These are phyloP conservation scores for Graphiopsis chlorocephala DNA, from an alignment of 2,329 filamentous ascomycete species.

Conservation along the genomic window DNA sequence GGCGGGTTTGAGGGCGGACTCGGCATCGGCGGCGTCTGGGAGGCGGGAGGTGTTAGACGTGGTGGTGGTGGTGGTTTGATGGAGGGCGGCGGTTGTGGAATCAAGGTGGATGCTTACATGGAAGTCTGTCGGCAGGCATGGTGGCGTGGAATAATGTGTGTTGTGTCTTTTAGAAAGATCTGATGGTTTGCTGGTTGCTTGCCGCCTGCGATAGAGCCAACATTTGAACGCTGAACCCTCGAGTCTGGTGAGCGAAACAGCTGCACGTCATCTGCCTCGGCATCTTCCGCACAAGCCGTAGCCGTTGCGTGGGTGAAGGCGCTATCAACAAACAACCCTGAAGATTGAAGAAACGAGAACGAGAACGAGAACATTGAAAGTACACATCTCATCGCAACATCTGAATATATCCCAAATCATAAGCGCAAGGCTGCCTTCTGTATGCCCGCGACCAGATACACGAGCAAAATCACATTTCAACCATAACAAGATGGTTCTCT, in stretches of 20 bases:
- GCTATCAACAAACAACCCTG: constrained; percentile 4
- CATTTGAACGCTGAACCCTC: neutral
- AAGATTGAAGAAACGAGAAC: neutral
- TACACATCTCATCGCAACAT: constrained; percentile 4
- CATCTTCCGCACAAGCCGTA: neutral
- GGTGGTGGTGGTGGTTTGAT: neutral
- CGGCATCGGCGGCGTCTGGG: constrained; percentile 92
- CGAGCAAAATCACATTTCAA: neutral
- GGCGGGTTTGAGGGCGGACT: constrained; percentile 86
- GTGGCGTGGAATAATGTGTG: constrained; percentile 6
- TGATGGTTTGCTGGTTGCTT: constrained; percentile 5
- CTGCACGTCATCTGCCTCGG: constrained; percentile 9
- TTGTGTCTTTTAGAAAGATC: constrained; percentile 1
- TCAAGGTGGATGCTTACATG: neutral
- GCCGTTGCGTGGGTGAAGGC: constrained; percentile 2
- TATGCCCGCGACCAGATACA: neutral
- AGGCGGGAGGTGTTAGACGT: constrained; percentile 28
- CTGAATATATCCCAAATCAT: neutral
- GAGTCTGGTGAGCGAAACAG: neutral
- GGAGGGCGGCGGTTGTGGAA: neutral
- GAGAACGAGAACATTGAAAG: constrained; percentile 11
- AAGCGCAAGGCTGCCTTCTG: neutral
- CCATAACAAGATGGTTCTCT: constrained; percentile 65
- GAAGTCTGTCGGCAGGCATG: constrained; percentile 20
- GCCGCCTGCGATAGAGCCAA: constrained; percentile 12